Conservation (phyloP, 2,329 filamentous ascomycete species). For the Elsinoe perseae region DNA sequence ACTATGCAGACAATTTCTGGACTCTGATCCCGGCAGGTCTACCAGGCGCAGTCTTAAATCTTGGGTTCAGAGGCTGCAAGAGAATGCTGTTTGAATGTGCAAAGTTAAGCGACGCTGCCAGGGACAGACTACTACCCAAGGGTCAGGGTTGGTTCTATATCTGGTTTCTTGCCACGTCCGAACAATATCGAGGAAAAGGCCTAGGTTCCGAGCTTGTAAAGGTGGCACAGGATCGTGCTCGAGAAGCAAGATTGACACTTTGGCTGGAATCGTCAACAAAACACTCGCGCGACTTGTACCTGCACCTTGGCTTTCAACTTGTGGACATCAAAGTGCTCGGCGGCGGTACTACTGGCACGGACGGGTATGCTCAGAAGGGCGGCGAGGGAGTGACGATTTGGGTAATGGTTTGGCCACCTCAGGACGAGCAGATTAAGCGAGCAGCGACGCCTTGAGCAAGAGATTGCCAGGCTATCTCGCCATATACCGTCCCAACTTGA, state of each 20-base stretch:
- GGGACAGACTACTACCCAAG: slow-evolving; percentile 19
- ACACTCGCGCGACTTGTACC: slow-evolving; percentile 21
- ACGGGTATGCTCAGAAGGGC: slow-evolving; percentile 18
- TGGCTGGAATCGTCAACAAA: slow-evolving; percentile 26
- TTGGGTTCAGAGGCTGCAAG: slow-evolving; percentile 22
- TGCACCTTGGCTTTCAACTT: slow-evolving; percentile 21
- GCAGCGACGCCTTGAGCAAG: no score
- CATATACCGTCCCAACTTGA: no score
- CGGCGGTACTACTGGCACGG: slow-evolving; percentile 19
- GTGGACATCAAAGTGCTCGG: slow-evolving; percentile 21
- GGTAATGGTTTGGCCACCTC: slow-evolving; percentile 23
- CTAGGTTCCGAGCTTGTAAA: slow-evolving; percentile 21
- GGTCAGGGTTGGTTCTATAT: slow-evolving; percentile 22
- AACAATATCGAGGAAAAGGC: slow-evolving; percentile 20
- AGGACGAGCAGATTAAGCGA: no score
- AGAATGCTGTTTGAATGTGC: slow-evolving; percentile 25
- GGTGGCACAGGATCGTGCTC: slow-evolving; percentile 17
- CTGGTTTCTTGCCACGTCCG: slow-evolving; percentile 24
- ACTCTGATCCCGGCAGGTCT: slow-evolving; percentile 22
- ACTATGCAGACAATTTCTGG: slow-evolving; percentile 22
- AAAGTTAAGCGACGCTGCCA: slow-evolving; percentile 17
- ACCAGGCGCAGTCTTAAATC: slow-evolving; percentile 17
- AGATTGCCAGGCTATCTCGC: no score
- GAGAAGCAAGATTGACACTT: slow-evolving; percentile 20
- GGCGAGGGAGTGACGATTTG: slow-evolving; percentile 23